phyloP scores from a whole-genome alignment of 768 basidiomycete species.

The Butyriboletus loyo region DNA sequence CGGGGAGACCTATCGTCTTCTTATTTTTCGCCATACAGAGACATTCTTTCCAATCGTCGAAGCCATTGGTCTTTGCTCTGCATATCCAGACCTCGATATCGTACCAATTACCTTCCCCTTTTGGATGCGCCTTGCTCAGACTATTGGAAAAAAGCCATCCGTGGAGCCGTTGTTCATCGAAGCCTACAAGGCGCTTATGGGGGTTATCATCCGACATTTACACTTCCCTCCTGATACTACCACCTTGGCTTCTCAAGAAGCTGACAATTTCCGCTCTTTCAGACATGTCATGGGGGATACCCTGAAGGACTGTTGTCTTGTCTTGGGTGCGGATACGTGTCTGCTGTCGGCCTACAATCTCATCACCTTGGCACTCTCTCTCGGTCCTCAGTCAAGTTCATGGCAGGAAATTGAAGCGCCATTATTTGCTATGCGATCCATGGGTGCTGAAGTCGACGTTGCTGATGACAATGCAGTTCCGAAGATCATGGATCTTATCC shows the following conservation, averaged over 20 bases:
- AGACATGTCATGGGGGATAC: conserved; percentile 99
- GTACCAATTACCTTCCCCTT: conserved; percentile 97
- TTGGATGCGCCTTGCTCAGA: conserved; percentile 96
- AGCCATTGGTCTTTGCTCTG: conserved; percentile 90
- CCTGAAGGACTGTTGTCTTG: conserved; percentile 95
- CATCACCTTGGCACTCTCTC: conserved; percentile 70
- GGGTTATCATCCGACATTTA: conserved; percentile 83
- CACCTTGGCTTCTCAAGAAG: conserved; percentile 73
- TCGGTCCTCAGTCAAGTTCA: conserved; percentile 51
- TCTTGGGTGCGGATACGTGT: conserved; percentile 84
- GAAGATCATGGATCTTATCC: conserved; percentile 93
- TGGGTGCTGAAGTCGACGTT: conserved; percentile 91
- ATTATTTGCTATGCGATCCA: conserved; percentile 94
- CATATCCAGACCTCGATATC: conserved; percentile 90
- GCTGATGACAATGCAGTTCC: conserved; percentile 84
- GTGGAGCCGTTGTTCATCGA: conserved; percentile 76
- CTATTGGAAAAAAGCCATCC: conserved; percentile 71
- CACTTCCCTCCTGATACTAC: conserved; percentile 80
- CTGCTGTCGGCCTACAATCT: conserved; percentile 77
- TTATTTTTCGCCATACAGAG: conserved; percentile 86
- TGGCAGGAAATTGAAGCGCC: conserved; percentile 99
- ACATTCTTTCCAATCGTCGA: conserved; percentile 95
- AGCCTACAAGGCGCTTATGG: conserved; percentile 82
- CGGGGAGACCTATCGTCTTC: conserved; percentile 89
- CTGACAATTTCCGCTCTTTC: conserved; percentile 92